Percentiles rank a stretch among this genome's conserved stretches.
These are phyloP conservation scores for Psilocybe cyanescens DNA, from an alignment of 768 basidiomycete genomes.

Conservation along the genomic window DNA sequence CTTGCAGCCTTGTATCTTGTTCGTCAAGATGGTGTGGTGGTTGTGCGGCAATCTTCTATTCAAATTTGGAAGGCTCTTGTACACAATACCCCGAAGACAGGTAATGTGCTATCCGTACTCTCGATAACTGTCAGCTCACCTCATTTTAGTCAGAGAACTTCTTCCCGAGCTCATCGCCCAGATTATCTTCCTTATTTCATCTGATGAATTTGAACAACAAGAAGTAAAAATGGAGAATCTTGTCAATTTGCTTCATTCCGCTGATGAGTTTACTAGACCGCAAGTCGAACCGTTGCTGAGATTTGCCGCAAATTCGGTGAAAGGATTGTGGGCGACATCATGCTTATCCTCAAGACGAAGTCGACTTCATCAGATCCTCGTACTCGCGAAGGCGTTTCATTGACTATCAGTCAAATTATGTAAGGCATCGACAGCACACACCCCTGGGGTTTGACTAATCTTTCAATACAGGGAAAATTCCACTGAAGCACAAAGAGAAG, in stretches of 20 bases:
- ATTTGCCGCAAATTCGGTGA: slow-evolving; percentile 96
- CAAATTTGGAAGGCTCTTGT: slow-evolving; percentile 99
- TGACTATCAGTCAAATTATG: slow-evolving; percentile 90
- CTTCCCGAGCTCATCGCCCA: slow-evolving; percentile 83
- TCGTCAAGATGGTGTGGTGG: slow-evolving; percentile 88
- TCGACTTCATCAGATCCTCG: slow-evolving; percentile 63
- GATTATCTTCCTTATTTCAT: slow-evolving; percentile 78
- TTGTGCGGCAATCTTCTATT: slow-evolving; percentile 88
- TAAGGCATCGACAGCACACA: slow-evolving; percentile 36
- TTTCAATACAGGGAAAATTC: slow-evolving; percentile 68
- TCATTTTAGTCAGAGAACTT: slow-evolving; percentile 77
- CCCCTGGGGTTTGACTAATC: slow-evolving; percentile 13
- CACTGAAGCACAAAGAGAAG: slow-evolving; percentile 82
- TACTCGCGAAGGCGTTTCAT: slow-evolving; percentile 84
- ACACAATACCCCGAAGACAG: slow-evolving; percentile 89
- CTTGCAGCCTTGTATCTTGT: slow-evolving; percentile 90
- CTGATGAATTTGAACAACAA: slow-evolving; percentile 82
- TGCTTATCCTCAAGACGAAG: slow-evolving; percentile 74
- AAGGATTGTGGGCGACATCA: slow-evolving; percentile 81
- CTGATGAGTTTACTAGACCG: slow-evolving; percentile 60
- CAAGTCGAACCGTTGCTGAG: slow-evolving; percentile 85
- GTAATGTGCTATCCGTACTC: slow-evolving; percentile 39
- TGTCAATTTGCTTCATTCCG: slow-evolving; percentile 3
- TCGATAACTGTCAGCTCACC: not conserved
- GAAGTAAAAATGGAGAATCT: slow-evolving; percentile 56